Evolutionary conservation across 305 asterid genomes (phyloP).

Genomic region (Fraxinus greggii): DNA sequence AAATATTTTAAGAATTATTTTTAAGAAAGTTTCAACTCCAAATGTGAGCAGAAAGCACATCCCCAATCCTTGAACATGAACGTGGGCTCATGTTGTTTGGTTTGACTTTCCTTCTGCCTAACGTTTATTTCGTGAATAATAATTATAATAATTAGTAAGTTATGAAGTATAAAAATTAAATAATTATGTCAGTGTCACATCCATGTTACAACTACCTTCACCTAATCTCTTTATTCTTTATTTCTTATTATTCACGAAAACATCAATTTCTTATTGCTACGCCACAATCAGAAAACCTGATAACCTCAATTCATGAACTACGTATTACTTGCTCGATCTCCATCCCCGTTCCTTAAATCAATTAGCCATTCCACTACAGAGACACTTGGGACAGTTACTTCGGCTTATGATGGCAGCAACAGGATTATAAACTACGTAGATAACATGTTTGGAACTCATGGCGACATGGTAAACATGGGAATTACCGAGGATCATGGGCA

Average conservation of each 20-base stretch:
- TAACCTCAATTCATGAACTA: not conserved
- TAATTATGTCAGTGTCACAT: slow-evolving; percentile 21
- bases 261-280: not conserved
- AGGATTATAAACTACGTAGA: not conserved
- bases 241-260: not conserved
- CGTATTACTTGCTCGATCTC: not conserved
- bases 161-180: not conserved
- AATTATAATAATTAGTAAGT: not conserved
- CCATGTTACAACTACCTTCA: not conserved
- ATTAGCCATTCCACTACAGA: not conserved
- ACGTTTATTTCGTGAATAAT: not conserved
- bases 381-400: not conserved
- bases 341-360: not conserved
- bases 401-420: not conserved
- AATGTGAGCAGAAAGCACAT: not conserved
- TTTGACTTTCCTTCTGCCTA: slow-evolving; percentile 46
- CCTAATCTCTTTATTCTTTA: not conserved
- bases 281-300: not conserved
- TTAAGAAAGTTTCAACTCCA: not conserved
- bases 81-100: slow-evolving; percentile 56
- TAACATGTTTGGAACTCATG: not conserved
- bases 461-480: not conserved
- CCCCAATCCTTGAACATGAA: not conserved
- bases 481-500: not conserved
- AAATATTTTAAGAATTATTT: not conserved